phyloP scores from a whole-genome alignment of 1,284 basidiomycete species.

The Ganoderma lucidum region DNA sequence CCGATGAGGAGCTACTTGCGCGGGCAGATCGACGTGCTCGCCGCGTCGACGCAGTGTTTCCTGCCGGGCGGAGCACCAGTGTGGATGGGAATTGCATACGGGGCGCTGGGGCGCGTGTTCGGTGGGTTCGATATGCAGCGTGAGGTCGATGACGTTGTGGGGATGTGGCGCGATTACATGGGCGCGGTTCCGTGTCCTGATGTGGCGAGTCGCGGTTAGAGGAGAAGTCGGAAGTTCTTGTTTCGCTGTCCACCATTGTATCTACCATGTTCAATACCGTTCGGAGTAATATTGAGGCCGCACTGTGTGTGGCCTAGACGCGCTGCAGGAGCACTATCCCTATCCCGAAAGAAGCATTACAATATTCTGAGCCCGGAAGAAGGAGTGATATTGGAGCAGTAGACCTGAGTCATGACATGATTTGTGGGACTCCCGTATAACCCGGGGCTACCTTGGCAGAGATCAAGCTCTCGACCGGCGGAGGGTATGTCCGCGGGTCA shows the following conservation, averaged over 20 bases:
- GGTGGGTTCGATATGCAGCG: conserved; percentile 8
- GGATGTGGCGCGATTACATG: conserved; percentile 1
- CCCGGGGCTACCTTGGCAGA: background rate
- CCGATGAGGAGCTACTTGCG: conserved; percentile 9
- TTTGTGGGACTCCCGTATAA: background rate
- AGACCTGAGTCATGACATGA: background rate
- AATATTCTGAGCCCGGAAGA: too few relatives aligned
- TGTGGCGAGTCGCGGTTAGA: too few relatives aligned
- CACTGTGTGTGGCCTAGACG: too few relatives aligned
- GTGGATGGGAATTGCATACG: conserved; percentile 8
- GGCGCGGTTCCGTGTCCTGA: background rate
- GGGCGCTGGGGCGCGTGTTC: background rate
- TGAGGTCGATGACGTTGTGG: conserved; percentile 11
- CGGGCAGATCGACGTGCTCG: conserved; percentile 15
- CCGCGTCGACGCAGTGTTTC: conserved; percentile 6
- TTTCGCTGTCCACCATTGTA: too few relatives aligned
- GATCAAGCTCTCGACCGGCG: background rate
- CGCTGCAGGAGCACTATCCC: too few relatives aligned
- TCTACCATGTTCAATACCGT: too few relatives aligned
- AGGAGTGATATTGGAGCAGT: too few relatives aligned
- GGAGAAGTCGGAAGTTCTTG: too few relatives aligned
- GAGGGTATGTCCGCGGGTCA: background rate
- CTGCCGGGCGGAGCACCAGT: background rate
- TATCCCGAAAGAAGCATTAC: too few relatives aligned
- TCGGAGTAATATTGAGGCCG: too few relatives aligned